phyloP scores from a whole-genome alignment of 2,329 filamentous ascomycete genomes.

The Fusarium camptoceras region DNA sequence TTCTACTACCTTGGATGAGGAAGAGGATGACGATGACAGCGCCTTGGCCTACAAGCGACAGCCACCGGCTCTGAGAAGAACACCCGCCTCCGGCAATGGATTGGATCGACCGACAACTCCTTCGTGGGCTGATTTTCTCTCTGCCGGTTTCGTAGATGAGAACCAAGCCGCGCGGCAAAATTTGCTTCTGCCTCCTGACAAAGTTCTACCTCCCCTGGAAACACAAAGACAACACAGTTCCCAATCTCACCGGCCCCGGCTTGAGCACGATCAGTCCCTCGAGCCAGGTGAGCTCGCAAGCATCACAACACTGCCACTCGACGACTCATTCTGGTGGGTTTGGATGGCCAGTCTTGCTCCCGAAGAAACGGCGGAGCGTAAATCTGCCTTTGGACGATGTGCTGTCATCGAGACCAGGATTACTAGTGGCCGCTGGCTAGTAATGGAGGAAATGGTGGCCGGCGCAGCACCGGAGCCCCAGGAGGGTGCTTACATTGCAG shows the following conservation, averaged over 20 bases:
- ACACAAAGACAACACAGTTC: constrained; percentile 82
- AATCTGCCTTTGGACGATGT: constrained; percentile 93
- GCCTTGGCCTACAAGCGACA: constrained; percentile 55
- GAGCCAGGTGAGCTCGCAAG: constrained; percentile 96
- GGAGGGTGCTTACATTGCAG: constrained; percentile 88
- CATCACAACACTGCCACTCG: constrained; percentile 85
- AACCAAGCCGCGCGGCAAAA: constrained; percentile 69
- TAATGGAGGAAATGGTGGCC: constrained; percentile 96
- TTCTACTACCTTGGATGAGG: constrained; percentile 77
- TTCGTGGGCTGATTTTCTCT: constrained; percentile 98
- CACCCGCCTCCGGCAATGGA: constrained; percentile 75
- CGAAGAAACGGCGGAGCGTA: constrained; percentile 86
- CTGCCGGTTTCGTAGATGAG: constrained; percentile 88
- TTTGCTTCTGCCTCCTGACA: constrained; percentile 88
- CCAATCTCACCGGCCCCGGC: constrained; percentile 80
- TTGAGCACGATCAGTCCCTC: constrained; percentile 75
- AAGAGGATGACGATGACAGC: constrained; percentile 72
- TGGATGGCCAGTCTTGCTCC: constrained; percentile 97
- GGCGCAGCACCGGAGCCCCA: constrained; percentile 88
- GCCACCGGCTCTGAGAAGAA: constrained; percentile 67
- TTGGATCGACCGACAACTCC: constrained; percentile 89
- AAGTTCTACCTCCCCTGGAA: constrained; percentile 87
- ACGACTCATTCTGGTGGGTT: constrained; percentile 99
- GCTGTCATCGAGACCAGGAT: constrained; percentile 92
- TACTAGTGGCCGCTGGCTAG: constrained; percentile 84